Percentiles rank a stretch among this genome's conserved stretches.
Conservation (phyloP, 2,329 filamentous ascomycete species). For the Colletotrichum tropicale region DNA sequence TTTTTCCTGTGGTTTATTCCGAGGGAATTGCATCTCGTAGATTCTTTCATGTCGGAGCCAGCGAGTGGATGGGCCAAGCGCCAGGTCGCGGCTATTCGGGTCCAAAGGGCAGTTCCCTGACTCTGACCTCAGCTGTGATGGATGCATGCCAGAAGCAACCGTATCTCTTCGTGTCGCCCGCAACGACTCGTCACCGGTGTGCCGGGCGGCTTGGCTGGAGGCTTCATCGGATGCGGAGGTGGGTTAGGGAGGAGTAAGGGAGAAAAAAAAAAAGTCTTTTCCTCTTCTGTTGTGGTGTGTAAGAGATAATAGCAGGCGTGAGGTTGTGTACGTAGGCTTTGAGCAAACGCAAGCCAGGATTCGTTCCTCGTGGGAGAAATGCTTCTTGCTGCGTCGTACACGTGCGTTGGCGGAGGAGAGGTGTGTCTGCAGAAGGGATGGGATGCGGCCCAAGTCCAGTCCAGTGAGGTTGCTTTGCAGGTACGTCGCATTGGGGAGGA, state of each 20-base stretch:
- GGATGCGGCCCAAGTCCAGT: not conserved
- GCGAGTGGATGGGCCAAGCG: not conserved
- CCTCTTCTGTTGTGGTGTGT: not conserved
- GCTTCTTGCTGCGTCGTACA: not conserved
- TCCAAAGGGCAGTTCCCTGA: not conserved
- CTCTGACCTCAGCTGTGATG: not conserved
- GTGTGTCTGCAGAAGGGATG: not conserved
- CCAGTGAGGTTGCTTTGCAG: not conserved
- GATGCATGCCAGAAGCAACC: not conserved
- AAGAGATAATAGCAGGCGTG: not conserved
- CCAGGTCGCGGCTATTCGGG: conserved; percentile 5
- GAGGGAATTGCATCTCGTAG: not conserved
- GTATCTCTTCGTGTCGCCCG: not conserved
- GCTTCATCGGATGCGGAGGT: not conserved
- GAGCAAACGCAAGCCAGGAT: not conserved
- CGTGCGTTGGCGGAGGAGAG: not conserved
- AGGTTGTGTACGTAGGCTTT: not conserved
- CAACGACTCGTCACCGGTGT: not conserved
- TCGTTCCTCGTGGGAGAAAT: not conserved
- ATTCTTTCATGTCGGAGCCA: not conserved
- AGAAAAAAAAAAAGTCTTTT: not conserved
- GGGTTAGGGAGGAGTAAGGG: not conserved
- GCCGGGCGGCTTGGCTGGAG: not conserved
- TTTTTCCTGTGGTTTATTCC: not conserved
- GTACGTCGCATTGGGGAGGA: not conserved